A percentile compares a stretch with the other conserved stretches of the same genome.
Evolutionary conservation across 2,329 filamentous ascomycete species (phyloP).

Genomic region (Xylariaceae sp.): DNA sequence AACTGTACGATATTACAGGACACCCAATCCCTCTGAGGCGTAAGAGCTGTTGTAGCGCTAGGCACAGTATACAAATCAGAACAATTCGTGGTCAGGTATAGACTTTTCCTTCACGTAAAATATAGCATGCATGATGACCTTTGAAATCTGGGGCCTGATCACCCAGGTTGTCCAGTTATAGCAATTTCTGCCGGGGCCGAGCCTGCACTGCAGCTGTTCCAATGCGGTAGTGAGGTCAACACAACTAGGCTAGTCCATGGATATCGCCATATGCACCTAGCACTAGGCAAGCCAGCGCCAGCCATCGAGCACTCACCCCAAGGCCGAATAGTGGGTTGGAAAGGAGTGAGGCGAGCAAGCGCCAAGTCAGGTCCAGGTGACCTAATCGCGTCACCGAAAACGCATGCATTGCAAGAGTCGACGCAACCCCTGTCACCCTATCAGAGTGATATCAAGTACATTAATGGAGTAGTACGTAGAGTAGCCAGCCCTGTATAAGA

Average conservation of each 20-base stretch:
- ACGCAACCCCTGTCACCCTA: slow-evolving; percentile 1
- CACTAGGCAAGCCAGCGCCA: slow-evolving; percentile 5
- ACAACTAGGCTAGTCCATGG: too few species aligned
- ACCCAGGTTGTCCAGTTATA: background rate
- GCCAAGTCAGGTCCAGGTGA: slow-evolving; percentile 11
- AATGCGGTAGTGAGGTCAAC: too few species aligned
- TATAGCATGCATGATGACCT: too few species aligned
- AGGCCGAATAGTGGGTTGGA: background rate
- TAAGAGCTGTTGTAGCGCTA: too few species aligned
- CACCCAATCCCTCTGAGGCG: too few species aligned
- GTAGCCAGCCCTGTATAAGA: too few species aligned
- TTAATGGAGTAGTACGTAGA: slow-evolving; percentile 1
- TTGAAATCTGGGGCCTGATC: background rate
- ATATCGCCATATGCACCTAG: too few species aligned
- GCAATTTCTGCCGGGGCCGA: slow-evolving; percentile 2
- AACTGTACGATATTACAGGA: too few species aligned
- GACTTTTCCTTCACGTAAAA: too few species aligned
- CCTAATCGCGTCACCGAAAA: slow-evolving; percentile 13
- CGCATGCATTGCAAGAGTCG: background rate
- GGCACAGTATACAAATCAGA: too few species aligned
- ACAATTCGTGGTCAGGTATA: too few species aligned
- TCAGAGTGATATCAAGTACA: background rate
- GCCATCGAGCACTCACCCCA: slow-evolving; percentile 3
- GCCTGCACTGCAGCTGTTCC: slow-evolving; percentile 7
- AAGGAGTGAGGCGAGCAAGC: slow-evolving; percentile 4